phyloP scores from a whole-genome alignment of 139 green algal species.

The Closterium sp. region DNA sequence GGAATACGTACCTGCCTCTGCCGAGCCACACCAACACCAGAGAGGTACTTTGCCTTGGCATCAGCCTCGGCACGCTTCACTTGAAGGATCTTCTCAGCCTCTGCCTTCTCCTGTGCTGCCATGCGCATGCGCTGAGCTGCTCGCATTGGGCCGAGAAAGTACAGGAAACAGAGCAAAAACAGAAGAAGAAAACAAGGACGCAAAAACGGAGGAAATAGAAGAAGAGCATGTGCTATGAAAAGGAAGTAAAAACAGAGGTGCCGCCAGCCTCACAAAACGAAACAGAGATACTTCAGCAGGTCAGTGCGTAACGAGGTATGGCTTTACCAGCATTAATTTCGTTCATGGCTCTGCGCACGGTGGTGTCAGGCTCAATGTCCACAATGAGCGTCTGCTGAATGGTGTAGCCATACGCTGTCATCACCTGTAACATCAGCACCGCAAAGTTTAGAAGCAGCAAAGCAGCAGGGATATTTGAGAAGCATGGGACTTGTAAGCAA shows the following conservation, averaged over 20 bases:
- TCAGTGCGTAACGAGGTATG: background rate
- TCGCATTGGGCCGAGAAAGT: background rate
- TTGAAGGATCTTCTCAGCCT: conserved; percentile 76
- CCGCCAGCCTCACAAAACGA: background rate
- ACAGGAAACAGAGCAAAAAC: conserved; percentile 11
- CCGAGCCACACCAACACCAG: conserved; percentile 66
- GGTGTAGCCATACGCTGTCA: conserved; percentile 79
- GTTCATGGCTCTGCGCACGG: conserved; percentile 78
- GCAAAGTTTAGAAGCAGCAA: too few relatives aligned
- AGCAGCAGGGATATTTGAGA: too few relatives aligned
- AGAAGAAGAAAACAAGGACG: background rate
- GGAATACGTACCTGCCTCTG: conserved; percentile 55
- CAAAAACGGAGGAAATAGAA: background rate
- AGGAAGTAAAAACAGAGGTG: conserved; percentile 5
- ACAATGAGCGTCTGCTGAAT: conserved; percentile 84
- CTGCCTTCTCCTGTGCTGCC: conserved; percentile 74
- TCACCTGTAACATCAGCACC: conserved; percentile 53
- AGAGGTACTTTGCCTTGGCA: conserved; percentile 90
- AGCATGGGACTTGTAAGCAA: background rate
- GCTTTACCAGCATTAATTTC: conserved; percentile 74
- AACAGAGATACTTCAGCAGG: background rate
- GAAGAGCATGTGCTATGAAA: background rate
- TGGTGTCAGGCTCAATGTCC: conserved; percentile 54
- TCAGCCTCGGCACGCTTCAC: conserved; percentile 89
- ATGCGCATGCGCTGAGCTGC: conserved; percentile 51